Conservation (phyloP, 495 filamentous ascomycete genomes). For the Talaromyces trachyspermus region DNA sequence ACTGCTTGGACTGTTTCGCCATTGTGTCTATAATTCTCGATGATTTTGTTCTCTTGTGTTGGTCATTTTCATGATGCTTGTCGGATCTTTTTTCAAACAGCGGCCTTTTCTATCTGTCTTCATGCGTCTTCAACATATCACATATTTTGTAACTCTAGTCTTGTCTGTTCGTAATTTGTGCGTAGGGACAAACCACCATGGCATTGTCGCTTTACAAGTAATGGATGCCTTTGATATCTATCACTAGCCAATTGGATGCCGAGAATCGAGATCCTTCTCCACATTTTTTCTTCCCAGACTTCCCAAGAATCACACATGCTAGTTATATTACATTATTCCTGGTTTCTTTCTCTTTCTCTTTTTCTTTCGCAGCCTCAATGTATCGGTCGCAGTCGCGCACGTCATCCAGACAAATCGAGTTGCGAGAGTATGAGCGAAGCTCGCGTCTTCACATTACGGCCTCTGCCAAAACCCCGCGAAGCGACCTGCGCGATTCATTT, state of each 20-base stretch:
- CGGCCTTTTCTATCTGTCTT: constrained; percentile 4
- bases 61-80: constrained; percentile 10
- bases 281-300: too few relatives aligned
- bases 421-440: constrained; percentile 31
- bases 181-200: too few relatives aligned
- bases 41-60: constrained; percentile 2
- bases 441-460: constrained; percentile 46
- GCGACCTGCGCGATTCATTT: constrained; percentile 52
- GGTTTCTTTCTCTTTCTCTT: too few relatives aligned
- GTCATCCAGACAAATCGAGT: too few relatives aligned
- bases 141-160: constrained; percentile 9
- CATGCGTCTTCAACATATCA: constrained; percentile 8
- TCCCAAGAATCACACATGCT: too few relatives aligned
- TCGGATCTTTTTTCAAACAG: constrained; percentile 10
- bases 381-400: too few relatives aligned
- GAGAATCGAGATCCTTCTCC: too few relatives aligned
- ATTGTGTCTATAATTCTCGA: constrained; percentile 5
- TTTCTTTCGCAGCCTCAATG: too few relatives aligned
- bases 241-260: too few relatives aligned
- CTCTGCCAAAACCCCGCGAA: constrained; percentile 43
- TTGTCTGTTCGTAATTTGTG: constrained; percentile 12
- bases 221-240: too few relatives aligned
- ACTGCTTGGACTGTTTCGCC: constrained; percentile 1
- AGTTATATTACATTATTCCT: too few relatives aligned
- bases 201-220: too few relatives aligned